Percentiles rank a stretch among this genome's conserved stretches.
Evolutionary conservation across 1,284 basidiomycete species (phyloP).

Genomic region (Pterula multifida): DNA sequence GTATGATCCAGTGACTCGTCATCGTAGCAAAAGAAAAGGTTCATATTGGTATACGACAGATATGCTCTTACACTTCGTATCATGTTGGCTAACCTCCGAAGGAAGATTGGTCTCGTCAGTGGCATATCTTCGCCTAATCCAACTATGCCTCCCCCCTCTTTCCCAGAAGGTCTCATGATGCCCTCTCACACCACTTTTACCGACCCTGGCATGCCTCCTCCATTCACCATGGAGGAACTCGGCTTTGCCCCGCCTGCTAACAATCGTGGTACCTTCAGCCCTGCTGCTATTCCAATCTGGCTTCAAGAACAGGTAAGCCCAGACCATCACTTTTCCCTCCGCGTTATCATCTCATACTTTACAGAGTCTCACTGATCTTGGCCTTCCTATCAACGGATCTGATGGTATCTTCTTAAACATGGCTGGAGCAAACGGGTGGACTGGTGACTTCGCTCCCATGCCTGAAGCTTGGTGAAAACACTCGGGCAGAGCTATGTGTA

Average conservation of each 20-base stretch:
- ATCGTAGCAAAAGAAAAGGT: conserved; percentile 9
- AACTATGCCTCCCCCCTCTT: conserved; percentile 33
- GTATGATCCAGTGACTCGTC: no score
- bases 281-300: conserved; percentile 70
- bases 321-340: conserved; percentile 5
- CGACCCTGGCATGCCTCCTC: conserved; percentile 45
- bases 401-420: conserved; percentile 82
- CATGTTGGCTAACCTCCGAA: conserved; percentile 81
- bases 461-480: conserved; percentile 63
- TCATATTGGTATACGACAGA: conserved; percentile 22
- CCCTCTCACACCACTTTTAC: conserved; percentile 31
- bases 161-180: conserved; percentile 44
- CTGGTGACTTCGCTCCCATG: conserved; percentile 59
- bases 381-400: conserved; percentile 78
- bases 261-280: conserved; percentile 49
- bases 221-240: conserved; percentile 73
- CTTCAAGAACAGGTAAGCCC: conserved; percentile 62
- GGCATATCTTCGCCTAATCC: conserved; percentile 38
- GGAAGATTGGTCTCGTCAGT: conserved; percentile 65
- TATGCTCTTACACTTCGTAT: conserved; percentile 83
- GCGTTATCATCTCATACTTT: conserved; percentile 6
- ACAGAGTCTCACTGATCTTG: conserved; percentile 77
- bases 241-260: conserved; percentile 70
- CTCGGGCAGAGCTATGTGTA: background rate
- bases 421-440: conserved; percentile 59